Percentiles rank a stretch among this genome's conserved stretches.
phyloP scores from a whole-genome alignment of 83 land plant species.

The Picea abies region DNA sequence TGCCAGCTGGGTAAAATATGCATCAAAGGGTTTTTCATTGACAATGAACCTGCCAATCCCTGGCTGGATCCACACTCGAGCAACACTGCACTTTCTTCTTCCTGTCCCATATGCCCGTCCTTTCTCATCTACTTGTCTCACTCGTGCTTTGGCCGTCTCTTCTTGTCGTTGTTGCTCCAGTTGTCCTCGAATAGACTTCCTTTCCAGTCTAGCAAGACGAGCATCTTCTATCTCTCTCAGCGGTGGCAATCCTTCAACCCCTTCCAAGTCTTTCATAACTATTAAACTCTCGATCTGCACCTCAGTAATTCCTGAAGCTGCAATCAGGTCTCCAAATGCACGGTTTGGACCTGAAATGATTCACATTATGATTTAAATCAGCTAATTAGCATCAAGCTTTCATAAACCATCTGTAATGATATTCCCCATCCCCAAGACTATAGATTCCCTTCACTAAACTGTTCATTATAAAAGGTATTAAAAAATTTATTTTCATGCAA shows the following conservation, averaged over 20 bases:
- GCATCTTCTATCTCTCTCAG: slow-evolving; percentile 54
- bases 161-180: slow-evolving; percentile 73
- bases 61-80: slow-evolving; percentile 86
- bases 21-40: slow-evolving; percentile 78
- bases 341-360: slow-evolving; percentile 62
- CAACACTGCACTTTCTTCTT: slow-evolving; percentile 87
- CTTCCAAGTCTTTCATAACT: slow-evolving; percentile 52
- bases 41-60: slow-evolving; percentile 79
- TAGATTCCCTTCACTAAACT: neutral
- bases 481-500: neutral
- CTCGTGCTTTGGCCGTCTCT: slow-evolving; percentile 72
- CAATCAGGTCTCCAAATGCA: slow-evolving; percentile 82
- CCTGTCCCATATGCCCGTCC: slow-evolving; percentile 97
- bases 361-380: neutral
- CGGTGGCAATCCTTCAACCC: slow-evolving; percentile 64
- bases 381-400: neutral
- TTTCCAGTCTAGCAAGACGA: slow-evolving; percentile 47
- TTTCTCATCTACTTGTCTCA: slow-evolving; percentile 74
- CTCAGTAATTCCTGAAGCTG: slow-evolving; percentile 72
- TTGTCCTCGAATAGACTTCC: slow-evolving; percentile 62
- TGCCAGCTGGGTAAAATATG: slow-evolving; percentile 78
- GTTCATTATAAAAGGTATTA: neutral
- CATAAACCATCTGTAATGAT: neutral
- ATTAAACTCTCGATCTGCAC: slow-evolving; percentile 68
- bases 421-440: neutral